These are phyloP conservation scores for Schizonepeta tenuifolia DNA, from an alignment of 257 asterid genomes.

Conservation along the genomic window DNA sequence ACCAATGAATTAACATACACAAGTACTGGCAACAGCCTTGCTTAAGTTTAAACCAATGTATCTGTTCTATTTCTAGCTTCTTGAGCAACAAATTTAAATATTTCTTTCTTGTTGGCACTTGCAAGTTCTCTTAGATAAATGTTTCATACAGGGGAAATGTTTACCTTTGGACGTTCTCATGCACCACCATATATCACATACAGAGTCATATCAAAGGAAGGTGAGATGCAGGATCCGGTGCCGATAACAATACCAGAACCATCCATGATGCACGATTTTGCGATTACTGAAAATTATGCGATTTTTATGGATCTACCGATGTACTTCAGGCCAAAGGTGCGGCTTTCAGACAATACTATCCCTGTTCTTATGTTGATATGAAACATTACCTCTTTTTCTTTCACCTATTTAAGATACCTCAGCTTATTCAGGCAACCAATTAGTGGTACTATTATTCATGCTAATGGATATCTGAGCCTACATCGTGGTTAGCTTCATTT, in stretches of 20 bases:
- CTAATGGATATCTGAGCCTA: too few species aligned
- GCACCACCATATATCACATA: conserved; percentile 79
- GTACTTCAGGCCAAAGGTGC: conserved; percentile 81
- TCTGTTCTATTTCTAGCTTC: conserved; percentile 8
- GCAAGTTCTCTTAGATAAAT: conserved; percentile 29
- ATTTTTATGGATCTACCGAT: conserved; percentile 93
- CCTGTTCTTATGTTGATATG: conserved; percentile 14
- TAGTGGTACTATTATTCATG: too few species aligned
- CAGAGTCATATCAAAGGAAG: conserved; percentile 91
- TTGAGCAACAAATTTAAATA: conserved; percentile 3
- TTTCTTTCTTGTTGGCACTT: neutral
- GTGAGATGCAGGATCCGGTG: conserved; percentile 89
- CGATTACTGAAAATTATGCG: conserved; percentile 95
- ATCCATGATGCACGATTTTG: conserved; percentile 97
- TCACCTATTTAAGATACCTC: too few species aligned
- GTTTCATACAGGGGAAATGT: conserved; percentile 83
- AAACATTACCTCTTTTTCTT: neutral
- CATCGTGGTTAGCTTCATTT: too few species aligned
- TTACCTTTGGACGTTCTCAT: conserved; percentile 82
- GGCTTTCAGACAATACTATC: conserved; percentile 22
- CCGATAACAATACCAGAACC: conserved; percentile 82
- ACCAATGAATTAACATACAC: neutral
- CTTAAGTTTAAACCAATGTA: neutral
- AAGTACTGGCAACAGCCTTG: neutral
- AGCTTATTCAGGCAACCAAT: too few species aligned